Base-by-base conservation (phyloP, 129 eudicot species). In the Lonicera japonica region DNA sequence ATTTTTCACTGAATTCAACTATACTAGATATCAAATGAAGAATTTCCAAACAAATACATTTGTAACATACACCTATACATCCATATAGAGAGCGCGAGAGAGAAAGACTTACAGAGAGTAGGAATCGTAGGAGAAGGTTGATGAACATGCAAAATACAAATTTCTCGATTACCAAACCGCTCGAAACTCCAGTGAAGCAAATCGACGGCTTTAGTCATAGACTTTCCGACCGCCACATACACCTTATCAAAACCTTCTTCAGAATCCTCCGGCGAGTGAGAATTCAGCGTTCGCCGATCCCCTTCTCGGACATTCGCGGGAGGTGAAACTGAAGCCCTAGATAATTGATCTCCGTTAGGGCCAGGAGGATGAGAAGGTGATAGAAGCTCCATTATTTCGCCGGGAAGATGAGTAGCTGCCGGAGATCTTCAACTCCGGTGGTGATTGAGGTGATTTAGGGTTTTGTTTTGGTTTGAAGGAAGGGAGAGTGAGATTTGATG, bases 81-180 rank as follows among this genome's bases (percentile, higher is more conserved):
- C 22, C 5, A 47, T 23, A 55, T 21, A n/a, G 9, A 38, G 12
- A 45, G 8, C 4, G 55, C 6, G 70, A 38, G 41, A 36, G 13
- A 61, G 23, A 64, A 54, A 17, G 47, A 70, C 83, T 75, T 56
- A 89, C 97, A 60, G 58, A 83, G 85, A 69, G 97, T 89, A 38
- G 97, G 97, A 58, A 89, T 89, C 45, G 63, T 40, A 0, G 95
- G 82, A 73, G 97, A 86, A 72, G 97, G 95, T 39, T 75, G 86
- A 81, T 85, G 95, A 62, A 89, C 97, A 79, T 89, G 88, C 78
- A 86, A 77, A 50, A 89, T 61, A 43, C 84, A 83, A 43, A 89
- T 56, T 52, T 80, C 84, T 25, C 47, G 61, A 51, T 63, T 76
- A 21, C 64, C 73, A 69, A 86, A 89, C 70, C 60, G 67, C 53